phyloP scores from a whole-genome alignment of 441 rosid species.

The Pelargonium myrrhifolium region DNA sequence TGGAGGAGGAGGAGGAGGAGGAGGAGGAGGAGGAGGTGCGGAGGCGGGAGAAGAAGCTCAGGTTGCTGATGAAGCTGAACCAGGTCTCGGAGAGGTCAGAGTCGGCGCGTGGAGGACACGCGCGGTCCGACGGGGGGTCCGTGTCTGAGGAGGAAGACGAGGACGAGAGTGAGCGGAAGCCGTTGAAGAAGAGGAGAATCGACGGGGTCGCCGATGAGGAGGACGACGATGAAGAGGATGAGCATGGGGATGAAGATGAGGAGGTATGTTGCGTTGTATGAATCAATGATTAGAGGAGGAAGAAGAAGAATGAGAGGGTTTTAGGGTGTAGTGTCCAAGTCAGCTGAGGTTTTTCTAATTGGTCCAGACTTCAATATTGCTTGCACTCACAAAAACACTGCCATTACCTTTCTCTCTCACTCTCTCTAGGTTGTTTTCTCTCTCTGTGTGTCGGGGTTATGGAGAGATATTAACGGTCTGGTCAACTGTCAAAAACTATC shows the following conservation, averaged over 20 bases:
- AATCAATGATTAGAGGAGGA: neutral
- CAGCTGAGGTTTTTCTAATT: neutral
- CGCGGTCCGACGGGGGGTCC: constrained; percentile 21
- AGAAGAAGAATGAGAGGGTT: neutral
- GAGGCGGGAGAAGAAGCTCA: neutral
- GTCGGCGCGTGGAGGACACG: constrained; percentile 29
- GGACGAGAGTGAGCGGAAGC: constrained; percentile 12
- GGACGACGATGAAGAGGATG: neutral
- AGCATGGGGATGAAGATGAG: neutral
- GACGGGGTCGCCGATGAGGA: neutral
- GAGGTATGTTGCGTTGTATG: neutral
- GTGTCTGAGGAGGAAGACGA: constrained; percentile 23
- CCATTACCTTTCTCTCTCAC: too few species aligned
- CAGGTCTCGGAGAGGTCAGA: constrained; percentile 37
- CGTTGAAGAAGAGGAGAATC: neutral
- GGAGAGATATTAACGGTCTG: too few species aligned
- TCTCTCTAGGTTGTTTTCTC: too few species aligned
- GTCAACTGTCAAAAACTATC: too few species aligned
- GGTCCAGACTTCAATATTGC: neutral
- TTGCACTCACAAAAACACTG: neutral
- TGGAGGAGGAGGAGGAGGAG: constrained; percentile 48
- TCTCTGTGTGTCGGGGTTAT: too few species aligned
- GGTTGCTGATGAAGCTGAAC: constrained; percentile 33
- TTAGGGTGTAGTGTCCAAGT: neutral
- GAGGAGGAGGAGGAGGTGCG: too few species aligned